Percentiles rank a stretch among this genome's conserved stretches.
Conservation (phyloP, 2,329 filamentous ascomycete species). For the Endoconidiophora polonica region DNA sequence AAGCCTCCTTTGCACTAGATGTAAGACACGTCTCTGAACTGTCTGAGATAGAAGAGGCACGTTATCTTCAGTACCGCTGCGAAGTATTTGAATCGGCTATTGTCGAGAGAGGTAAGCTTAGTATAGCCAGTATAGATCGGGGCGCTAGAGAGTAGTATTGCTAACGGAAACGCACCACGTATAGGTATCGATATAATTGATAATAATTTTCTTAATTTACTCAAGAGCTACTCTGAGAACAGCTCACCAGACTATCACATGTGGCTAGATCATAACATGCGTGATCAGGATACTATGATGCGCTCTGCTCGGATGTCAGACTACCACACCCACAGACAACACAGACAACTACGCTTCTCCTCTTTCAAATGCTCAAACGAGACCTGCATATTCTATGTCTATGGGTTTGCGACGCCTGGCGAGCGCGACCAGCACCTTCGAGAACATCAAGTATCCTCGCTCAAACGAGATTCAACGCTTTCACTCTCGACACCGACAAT, state of each 20-base stretch:
- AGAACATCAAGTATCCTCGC: constrained; percentile 24
- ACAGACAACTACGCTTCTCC: constrained; percentile 5
- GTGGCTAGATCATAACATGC: constrained; percentile 8
- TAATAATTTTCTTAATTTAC: constrained; percentile 22
- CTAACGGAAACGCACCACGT: neutral
- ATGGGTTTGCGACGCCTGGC: constrained; percentile 34
- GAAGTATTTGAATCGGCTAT: constrained; percentile 39
- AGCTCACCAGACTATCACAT: constrained; percentile 1
- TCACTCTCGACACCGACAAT: constrained; percentile 23
- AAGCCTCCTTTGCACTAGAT: neutral
- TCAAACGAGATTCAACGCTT: constrained; percentile 30
- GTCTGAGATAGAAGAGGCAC: constrained; percentile 40
- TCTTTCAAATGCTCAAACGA: constrained; percentile 40
- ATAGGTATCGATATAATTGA: constrained; percentile 29
- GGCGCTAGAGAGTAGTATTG: neutral
- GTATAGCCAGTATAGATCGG: neutral
- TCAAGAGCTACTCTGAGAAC: constrained; percentile 24
- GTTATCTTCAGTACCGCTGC: constrained; percentile 39
- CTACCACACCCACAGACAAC: constrained; percentile 13
- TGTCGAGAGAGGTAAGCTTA: constrained; percentile 28
- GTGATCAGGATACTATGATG: constrained; percentile 4
- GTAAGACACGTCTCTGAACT: constrained; percentile 18
- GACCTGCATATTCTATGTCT: constrained; percentile 39
- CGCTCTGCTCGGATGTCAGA: constrained; percentile 10
- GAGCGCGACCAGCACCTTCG: constrained; percentile 35